Evolutionary conservation across 225 moss, liverwort and hornwort species (phyloP).

Genomic region (Marchantia paleacea): DNA sequence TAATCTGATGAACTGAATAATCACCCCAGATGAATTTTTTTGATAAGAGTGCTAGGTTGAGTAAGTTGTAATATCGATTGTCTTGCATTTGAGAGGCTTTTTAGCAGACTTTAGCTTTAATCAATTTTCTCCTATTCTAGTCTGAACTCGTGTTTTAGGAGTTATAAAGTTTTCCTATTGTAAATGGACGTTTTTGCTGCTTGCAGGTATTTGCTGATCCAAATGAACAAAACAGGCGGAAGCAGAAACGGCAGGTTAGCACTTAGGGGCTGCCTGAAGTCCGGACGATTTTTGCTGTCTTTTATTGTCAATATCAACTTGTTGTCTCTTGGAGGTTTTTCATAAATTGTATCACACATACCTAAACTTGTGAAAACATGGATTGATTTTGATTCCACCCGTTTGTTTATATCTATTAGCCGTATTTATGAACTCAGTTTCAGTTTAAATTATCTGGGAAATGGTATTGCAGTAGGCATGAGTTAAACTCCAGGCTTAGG

Average conservation of each 20-base stretch:
- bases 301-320: neutral
- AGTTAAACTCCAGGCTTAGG: too few species aligned
- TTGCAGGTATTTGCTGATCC: conserved; percentile 74
- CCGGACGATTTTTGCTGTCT: neutral
- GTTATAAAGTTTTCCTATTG: too few species aligned
- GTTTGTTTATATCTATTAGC: neutral
- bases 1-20: too few species aligned
- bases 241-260: conserved; percentile 63
- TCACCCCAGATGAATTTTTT: too few species aligned
- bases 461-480: too few species aligned
- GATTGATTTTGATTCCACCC: neutral
- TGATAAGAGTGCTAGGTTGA: too few species aligned
- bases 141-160: too few species aligned
- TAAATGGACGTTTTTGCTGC: neutral
- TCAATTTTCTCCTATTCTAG: too few species aligned
- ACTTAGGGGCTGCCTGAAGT: conserved; percentile 6
- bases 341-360: neutral
- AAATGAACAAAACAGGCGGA: conserved; percentile 60
- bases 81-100: neutral
- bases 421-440: too few species aligned
- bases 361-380: neutral
- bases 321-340: neutral
- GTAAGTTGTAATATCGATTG: neutral
- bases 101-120: neutral
- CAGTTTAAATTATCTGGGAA: too few species aligned